phyloP scores from a whole-genome alignment of 805 yeast species.

The Candida coquimbonensis region DNA sequence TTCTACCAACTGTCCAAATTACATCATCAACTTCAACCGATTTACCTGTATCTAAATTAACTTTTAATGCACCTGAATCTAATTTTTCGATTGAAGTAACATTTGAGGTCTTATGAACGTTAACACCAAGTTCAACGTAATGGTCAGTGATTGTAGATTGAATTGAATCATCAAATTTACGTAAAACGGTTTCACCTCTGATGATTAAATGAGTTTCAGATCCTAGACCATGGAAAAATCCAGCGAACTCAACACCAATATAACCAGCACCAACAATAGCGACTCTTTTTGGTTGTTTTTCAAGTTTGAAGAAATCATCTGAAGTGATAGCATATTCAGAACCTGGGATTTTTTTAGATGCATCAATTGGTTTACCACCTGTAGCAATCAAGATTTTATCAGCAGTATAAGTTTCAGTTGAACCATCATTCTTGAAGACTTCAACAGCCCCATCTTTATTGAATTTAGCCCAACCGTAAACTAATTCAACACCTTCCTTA shows the following conservation, averaged over 20 bases:
- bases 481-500: conserved; percentile 82
- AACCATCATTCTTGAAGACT: conserved; percentile 60
- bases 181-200: conserved; percentile 85
- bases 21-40: conserved; percentile 66
- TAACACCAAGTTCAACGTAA: conserved; percentile 74
- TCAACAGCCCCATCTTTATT: conserved; percentile 66
- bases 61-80: conserved; percentile 41
- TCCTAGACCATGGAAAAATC: conserved; percentile 86
- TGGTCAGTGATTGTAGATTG: conserved; percentile 73
- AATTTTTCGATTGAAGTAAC: conserved; percentile 42
- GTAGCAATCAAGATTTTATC: conserved; percentile 85
- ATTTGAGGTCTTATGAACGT: conserved; percentile 63
- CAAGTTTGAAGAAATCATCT: conserved; percentile 84
- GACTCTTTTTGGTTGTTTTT: conserved; percentile 80
- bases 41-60: conserved; percentile 34
- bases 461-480: conserved; percentile 84
- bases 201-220: conserved; percentile 80
- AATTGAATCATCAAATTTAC: conserved; percentile 79
- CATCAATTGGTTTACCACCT: conserved; percentile 80
- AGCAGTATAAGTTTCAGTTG: conserved; percentile 56
- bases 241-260: conserved; percentile 93
- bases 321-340: conserved; percentile 78
- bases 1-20: conserved; percentile 94
- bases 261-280: conserved; percentile 98
- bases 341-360: conserved; percentile 57